These are phyloP conservation scores for Cutaneotrichosporon dermatis DNA, from an alignment of 1,284 basidiomycete species.

Conservation along the genomic window DNA sequence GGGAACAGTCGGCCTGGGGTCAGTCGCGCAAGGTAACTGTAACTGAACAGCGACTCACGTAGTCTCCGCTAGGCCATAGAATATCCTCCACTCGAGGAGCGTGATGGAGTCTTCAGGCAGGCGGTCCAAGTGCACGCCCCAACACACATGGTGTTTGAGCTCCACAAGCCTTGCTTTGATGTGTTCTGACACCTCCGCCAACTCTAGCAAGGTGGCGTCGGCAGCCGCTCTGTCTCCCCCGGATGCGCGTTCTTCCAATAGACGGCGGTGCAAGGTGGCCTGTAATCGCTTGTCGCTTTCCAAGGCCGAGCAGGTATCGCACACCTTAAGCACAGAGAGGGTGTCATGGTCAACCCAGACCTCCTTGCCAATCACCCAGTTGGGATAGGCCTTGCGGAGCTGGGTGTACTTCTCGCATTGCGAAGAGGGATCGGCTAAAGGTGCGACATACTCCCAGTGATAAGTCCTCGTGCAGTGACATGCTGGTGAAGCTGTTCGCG, in stretches of 20 bases:
- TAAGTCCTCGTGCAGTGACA: not conserved
- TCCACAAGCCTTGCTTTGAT: no score
- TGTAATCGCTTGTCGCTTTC: not conserved
- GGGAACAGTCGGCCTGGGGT: not conserved
- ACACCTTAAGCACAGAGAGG: not conserved
- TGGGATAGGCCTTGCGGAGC: not conserved
- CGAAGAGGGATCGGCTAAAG: not conserved
- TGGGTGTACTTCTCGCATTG: not conserved
- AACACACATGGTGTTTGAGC: no score
- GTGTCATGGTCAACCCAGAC: no score
- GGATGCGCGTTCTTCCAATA: no score
- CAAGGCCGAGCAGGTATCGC: not conserved
- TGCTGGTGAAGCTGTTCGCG: no score
- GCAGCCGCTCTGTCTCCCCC: no score
- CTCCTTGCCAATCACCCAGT: not conserved
- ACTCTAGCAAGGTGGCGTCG: no score
- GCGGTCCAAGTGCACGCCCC: no score
- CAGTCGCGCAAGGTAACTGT: not conserved
- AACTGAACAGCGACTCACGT: not conserved
- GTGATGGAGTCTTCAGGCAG: not conserved
- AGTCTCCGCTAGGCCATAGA: not conserved
- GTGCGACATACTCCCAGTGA: not conserved
- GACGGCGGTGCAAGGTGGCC: not conserved
- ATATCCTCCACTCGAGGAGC: not conserved
- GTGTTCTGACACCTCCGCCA: no score